phyloP scores from a whole-genome alignment of 352 stramenopile species.

The Pythium graminicola region DNA sequence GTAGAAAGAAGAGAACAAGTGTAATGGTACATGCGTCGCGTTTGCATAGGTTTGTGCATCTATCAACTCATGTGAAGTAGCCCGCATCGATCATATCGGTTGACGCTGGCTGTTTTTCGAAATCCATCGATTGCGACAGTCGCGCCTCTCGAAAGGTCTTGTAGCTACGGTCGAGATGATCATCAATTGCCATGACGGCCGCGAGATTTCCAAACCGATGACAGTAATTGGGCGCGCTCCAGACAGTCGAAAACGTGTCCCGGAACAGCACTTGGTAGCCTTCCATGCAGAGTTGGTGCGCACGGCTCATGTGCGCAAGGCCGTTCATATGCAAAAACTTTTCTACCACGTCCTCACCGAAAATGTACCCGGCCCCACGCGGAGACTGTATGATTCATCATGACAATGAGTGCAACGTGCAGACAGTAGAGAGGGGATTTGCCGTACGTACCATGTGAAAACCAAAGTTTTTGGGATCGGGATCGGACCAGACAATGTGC shows the following conservation, averaged over 20 bases:
- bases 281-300: conserved; percentile 99
- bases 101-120: conserved; percentile 62
- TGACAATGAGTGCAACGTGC: no score
- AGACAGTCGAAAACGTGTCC: conserved; percentile 98
- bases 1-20: neutral
- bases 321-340: conserved; percentile 96
- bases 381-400: no score
- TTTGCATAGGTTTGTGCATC: neutral
- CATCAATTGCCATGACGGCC: conserved; percentile 74
- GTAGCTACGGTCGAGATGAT: conserved; percentile 64
- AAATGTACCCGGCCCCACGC: conserved; percentile 98
- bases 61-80: conserved; percentile 57
- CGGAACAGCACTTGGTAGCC: conserved; percentile 99
- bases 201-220: conserved; percentile 99
- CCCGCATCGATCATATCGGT: conserved; percentile 77
- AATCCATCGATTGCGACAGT: conserved; percentile 54
- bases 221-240: conserved; percentile 99
- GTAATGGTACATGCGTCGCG: neutral
- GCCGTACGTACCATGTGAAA: no score
- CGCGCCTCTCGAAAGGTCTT: conserved; percentile 81
- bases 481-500: conserved; percentile 86
- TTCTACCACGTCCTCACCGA: conserved; percentile 96
- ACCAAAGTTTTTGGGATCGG: conserved; percentile 81
- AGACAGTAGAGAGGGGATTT: no score
- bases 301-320: conserved; percentile 96